These are phyloP conservation scores for Phytophthora pini DNA, from an alignment of 352 stramenopile species.

Conservation along the genomic window DNA sequence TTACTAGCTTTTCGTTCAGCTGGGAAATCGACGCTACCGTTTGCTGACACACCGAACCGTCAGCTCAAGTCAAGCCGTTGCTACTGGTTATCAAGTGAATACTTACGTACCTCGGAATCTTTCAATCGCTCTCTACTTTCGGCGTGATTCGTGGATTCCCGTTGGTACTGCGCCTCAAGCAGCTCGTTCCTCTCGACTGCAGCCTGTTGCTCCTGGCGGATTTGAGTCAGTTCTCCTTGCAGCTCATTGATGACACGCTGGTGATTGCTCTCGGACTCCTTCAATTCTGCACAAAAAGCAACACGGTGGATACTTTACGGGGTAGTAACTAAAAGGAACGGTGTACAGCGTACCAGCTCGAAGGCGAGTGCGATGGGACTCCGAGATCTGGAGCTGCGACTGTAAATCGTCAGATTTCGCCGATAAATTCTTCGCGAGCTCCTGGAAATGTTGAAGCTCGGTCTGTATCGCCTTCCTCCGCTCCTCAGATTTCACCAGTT, in stretches of 20 bases:
- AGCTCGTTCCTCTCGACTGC: constrained; percentile 43
- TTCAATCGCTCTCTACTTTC: constrained; percentile 54
- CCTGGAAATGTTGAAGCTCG: constrained; percentile 62
- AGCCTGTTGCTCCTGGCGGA: constrained; percentile 38
- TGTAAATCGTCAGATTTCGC: constrained; percentile 60
- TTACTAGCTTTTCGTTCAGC: constrained; percentile 75
- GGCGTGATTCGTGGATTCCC: constrained; percentile 50
- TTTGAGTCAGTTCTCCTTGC: constrained; percentile 33
- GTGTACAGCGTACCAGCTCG: constrained; percentile 36
- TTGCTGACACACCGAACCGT: constrained; percentile 44
- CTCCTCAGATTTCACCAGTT: constrained; percentile 62
- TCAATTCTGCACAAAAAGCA: constrained; percentile 40
- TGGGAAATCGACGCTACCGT: constrained; percentile 69
- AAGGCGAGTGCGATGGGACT: constrained; percentile 43
- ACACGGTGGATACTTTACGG: background rate
- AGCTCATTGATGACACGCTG: constrained; percentile 44
- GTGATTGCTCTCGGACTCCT: constrained; percentile 38
- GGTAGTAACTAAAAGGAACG: background rate
- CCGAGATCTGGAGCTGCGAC: constrained; percentile 53
- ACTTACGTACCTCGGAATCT: constrained; percentile 54
- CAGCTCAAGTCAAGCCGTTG: background rate
- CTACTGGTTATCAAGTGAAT: background rate
- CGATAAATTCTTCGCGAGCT: constrained; percentile 56
- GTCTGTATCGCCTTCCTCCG: constrained; percentile 44
- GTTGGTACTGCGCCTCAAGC: constrained; percentile 47